Conservation (phyloP, 2,329 filamentous ascomycete species). For the Huntiella savannae region DNA sequence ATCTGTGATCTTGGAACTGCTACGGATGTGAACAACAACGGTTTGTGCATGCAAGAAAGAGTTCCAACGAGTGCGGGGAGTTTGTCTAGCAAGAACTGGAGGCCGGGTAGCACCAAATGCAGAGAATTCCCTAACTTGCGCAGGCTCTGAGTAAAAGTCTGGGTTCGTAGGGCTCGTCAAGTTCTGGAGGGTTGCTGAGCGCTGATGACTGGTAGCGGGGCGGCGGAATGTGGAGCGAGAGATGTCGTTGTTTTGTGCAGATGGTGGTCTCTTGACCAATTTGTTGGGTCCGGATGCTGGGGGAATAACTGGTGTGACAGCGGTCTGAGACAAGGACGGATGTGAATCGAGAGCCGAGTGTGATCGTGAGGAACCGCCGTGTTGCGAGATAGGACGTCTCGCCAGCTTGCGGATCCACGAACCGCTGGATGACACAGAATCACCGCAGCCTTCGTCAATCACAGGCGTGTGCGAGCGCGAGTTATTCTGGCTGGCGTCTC, state of each 20-base stretch:
- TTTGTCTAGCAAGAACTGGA: background rate
- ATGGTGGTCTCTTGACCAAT: constrained; percentile 53
- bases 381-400: constrained; percentile 42
- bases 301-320: constrained; percentile 10
- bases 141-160: constrained; percentile 1
- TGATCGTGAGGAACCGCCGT: constrained; percentile 39
- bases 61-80: constrained; percentile 22
- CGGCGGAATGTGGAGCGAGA: constrained; percentile 44
- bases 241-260: constrained; percentile 25
- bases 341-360: constrained; percentile 37
- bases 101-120: background rate
- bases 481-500: constrained; percentile 14
- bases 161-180: constrained; percentile 1
- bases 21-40: constrained; percentile 14
- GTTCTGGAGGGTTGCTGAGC: constrained; percentile 46
- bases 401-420: constrained; percentile 61
- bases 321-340: background rate
- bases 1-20: constrained; percentile 21
- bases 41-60: constrained; percentile 36
- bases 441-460: constrained; percentile 27
- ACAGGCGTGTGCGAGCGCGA: constrained; percentile 9
- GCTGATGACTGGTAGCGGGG: constrained; percentile 62
- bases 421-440: constrained; percentile 37
- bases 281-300: constrained; percentile 40
- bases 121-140: background rate